phyloP scores from a whole-genome alignment of 1,139 yeast genomes.

The Arxiozyma bovina region DNA sequence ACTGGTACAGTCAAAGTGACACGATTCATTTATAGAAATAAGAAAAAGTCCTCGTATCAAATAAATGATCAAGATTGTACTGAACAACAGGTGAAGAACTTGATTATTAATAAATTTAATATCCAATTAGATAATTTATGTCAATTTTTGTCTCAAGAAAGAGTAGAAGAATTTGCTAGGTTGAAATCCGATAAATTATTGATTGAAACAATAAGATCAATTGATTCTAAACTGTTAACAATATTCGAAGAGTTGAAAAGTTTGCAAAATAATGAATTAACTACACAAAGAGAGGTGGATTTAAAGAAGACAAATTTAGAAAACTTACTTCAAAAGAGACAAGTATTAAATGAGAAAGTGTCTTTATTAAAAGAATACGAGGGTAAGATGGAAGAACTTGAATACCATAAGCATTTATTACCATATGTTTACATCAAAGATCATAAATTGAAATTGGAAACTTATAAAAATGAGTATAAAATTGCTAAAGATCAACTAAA shows the following conservation, averaged over 20 bases:
- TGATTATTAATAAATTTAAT: slow-evolving; percentile 42
- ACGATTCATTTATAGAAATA: slow-evolving; percentile 38
- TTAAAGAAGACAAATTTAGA: slow-evolving; percentile 24
- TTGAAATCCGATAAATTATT: slow-evolving; percentile 68
- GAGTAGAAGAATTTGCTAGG: slow-evolving; percentile 88
- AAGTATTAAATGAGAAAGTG: slow-evolving; percentile 35
- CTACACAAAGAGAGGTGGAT: slow-evolving; percentile 26
- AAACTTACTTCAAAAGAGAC: slow-evolving; percentile 31
- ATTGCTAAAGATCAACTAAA: slow-evolving; percentile 21
- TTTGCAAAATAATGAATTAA: slow-evolving; percentile 47
- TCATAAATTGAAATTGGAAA: slow-evolving; percentile 38
- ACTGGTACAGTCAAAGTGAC: slow-evolving; percentile 13
- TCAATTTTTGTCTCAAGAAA: slow-evolving; percentile 90
- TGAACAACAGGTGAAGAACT: slow-evolving; percentile 40
- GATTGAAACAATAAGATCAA: slow-evolving; percentile 72
- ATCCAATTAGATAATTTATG: slow-evolving; percentile 88
- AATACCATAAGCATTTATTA: slow-evolving; percentile 42
- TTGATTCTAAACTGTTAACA: slow-evolving; percentile 46
- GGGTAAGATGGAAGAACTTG: slow-evolving; percentile 36
- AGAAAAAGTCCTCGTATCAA: slow-evolving; percentile 50
- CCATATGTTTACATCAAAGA: slow-evolving; percentile 59
- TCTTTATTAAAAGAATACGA: slow-evolving; percentile 31
- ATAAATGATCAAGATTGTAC: slow-evolving; percentile 41
- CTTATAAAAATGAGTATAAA: slow-evolving; percentile 38
- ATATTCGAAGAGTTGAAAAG: slow-evolving; percentile 44